Base-by-base conservation (phyloP, 2,329 filamentous ascomycete genomes). In the Fonsecaea monophora region DNA sequence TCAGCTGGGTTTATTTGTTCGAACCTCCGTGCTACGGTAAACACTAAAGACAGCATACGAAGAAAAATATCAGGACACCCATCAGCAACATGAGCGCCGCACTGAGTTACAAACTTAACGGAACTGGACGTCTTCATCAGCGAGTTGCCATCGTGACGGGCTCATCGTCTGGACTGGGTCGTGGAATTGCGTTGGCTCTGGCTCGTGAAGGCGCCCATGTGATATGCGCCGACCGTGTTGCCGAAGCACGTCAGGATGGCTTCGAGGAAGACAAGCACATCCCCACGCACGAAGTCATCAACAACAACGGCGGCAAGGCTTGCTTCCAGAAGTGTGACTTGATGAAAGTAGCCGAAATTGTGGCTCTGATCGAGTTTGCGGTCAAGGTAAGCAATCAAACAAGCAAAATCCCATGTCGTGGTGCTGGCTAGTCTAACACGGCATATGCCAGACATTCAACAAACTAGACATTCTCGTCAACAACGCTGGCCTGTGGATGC, bases 391-490 rank as follows among this genome's bases (percentile, higher is more conserved):
- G 62, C 9, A 25, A 38, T 4, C 35, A 38, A 10, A 8, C 35
- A 38, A 38, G 35, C 35, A 38, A 21, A 9, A 25, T 35, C 21
- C 48, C 8, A 34, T 15, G 38, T 15, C 34, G 10, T 34, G 13
- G 38, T 6, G 30, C 30, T 53, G n/a, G 12, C 18, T 35, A 8
- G n/a, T 21, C 42, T 53, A 18, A 21, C 21, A 1, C 34, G 2
- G 42, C 9, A 15, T 38, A 18, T 34, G 32, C 38, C n/a, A 64
- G 62, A 53, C 9, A 30, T 64, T 58, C 42, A 18, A 40, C 30
- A 64, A 59, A 38, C 32, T 64, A 7, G 83, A 86, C 73, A 85
- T 87, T 70, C 76, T 87, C 65, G 78, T 88, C 73, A 86, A 88
- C 78, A 87, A 87, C 72, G 86, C 86, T 2, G 86, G 83, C 35